Evolutionary conservation across 2,329 filamentous ascomycete species (phyloP).

Genomic region (Bipolaris oryzae): DNA sequence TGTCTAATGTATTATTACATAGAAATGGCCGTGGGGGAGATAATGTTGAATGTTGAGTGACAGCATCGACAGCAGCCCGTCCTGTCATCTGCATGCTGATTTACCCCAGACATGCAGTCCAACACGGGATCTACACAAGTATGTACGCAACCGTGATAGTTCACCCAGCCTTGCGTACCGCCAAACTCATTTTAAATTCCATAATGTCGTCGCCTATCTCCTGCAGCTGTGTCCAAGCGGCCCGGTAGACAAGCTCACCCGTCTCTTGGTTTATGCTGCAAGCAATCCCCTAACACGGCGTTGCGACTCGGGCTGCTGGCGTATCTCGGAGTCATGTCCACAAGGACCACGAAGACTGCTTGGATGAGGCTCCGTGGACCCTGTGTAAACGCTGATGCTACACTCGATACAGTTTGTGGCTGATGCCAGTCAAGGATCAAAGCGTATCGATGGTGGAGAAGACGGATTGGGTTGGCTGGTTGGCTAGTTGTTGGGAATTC

Average conservation of each 20-base stretch:
- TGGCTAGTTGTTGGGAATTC: conserved; percentile 20
- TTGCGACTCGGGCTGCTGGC: neutral
- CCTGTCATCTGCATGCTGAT: neutral
- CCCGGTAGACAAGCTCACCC: conserved; percentile 22
- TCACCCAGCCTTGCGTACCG: conserved; percentile 1
- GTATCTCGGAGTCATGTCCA: conserved; percentile 11
- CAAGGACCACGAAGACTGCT: neutral
- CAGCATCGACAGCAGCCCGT: neutral
- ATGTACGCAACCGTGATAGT: neutral
- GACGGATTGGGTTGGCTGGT: neutral
- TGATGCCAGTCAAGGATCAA: neutral
- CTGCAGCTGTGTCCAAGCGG: conserved; percentile 13
- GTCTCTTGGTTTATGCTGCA: conserved; percentile 10
- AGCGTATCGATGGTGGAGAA: conserved; percentile 9
- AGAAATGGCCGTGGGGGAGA: too few species aligned
- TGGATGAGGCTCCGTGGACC: conserved; percentile 8
- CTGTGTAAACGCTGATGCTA: conserved; percentile 8
- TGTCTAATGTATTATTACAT: too few species aligned
- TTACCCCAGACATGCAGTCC: neutral
- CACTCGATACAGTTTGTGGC: conserved; percentile 4
- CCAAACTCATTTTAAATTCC: conserved; percentile 5
- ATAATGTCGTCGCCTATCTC: conserved; percentile 1
- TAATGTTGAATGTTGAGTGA: neutral
- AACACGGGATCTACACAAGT: neutral
- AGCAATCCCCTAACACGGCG: conserved; percentile 17